Base-by-base conservation (phyloP, 305 asterid genomes). In the Euphrasia arctica region DNA sequence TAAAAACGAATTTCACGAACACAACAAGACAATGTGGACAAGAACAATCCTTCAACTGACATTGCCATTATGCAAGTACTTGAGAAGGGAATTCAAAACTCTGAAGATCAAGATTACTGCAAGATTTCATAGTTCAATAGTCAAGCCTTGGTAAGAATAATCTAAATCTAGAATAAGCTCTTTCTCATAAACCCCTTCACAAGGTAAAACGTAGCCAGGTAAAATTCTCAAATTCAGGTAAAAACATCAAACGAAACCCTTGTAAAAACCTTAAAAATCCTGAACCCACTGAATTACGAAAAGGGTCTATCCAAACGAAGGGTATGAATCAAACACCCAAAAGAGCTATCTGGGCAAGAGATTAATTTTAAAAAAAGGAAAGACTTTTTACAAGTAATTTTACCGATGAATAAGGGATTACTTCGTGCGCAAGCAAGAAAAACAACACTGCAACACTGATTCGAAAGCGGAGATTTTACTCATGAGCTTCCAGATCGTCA, bases 341-440 rank as follows among this genome's bases (percentile, higher is more conserved):
- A 5, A 45, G 28, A 4, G 43, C 42, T 12, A 54, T 9, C 29
- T 41, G 18, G 50, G 36, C 28, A 51, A 9, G 48, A 54, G 39
- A 27, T 1, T 11, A 63, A 32, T 43, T 22, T 43, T 4, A 4
- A 27, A 32, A 55, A 18, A 0, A 25, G n/a, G 25, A 45, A 39
- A 66, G 9, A 52, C 8, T 36, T 36, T 25, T 52, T n/a, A 31
- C 51, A 32, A 42, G 31, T 41, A 11, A 56, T 58, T 63, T 59
- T 54, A 75, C 76, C 79, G 36, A 59, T 42, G 29, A 67, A 54
- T 1, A 18, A 25, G 36, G 32, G n/a, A 36, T 3, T 60, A 29
- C 2, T n/a, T 31, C 22, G 47, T 41, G 62, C 54, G 12, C 57
- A 31, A 69, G 31, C 47, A 56, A 43, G 58, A 31, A 13, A 57